Percentiles rank a stretch among this genome's conserved stretches.
phyloP scores from a whole-genome alignment of 495 filamentous ascomycete genomes.

The Xylaria flabelliformis region DNA sequence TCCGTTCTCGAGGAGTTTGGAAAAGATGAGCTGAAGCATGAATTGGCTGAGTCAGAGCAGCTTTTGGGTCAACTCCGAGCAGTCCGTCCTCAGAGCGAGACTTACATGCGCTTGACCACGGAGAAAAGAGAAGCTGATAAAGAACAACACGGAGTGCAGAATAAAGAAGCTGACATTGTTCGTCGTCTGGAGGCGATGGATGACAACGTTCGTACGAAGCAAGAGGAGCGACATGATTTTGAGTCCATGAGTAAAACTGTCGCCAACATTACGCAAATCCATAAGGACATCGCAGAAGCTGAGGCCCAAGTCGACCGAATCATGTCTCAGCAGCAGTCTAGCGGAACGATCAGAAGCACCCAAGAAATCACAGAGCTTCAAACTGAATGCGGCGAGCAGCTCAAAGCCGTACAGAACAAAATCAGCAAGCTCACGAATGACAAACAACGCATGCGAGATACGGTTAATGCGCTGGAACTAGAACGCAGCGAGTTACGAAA shows the following conservation, averaged over 20 bases:
- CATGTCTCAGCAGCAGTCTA: constrained; percentile 71
- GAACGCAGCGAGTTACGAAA: constrained; percentile 71
- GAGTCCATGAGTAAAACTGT: constrained; percentile 79
- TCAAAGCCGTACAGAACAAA: constrained; percentile 63
- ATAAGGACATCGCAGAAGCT: constrained; percentile 71
- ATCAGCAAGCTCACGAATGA: constrained; percentile 69
- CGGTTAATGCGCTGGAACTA: constrained; percentile 73
- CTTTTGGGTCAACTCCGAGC: constrained; percentile 63
- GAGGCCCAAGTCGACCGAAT: constrained; percentile 74
- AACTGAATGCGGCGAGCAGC: constrained; percentile 69
- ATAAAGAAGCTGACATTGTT: constrained; percentile 64
- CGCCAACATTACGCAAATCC: constrained; percentile 72
- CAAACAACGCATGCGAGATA: constrained; percentile 70
- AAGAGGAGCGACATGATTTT: constrained; percentile 72
- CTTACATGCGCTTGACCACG: constrained; percentile 68
- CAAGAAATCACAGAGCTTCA: constrained; percentile 86
- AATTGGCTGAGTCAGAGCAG: constrained; percentile 58
- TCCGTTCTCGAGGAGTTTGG: constrained; percentile 62
- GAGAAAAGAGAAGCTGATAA: constrained; percentile 74
- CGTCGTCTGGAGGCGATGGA: constrained; percentile 77
- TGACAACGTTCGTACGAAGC: constrained; percentile 65
- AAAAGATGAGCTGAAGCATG: constrained; percentile 59
- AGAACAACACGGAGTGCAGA: constrained; percentile 62
- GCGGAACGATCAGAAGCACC: constrained; percentile 66
- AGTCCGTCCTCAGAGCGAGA: constrained; percentile 72